Evolutionary conservation across 768 basidiomycete species (phyloP).

Genomic region (Tylopilus subfusipes): DNA sequence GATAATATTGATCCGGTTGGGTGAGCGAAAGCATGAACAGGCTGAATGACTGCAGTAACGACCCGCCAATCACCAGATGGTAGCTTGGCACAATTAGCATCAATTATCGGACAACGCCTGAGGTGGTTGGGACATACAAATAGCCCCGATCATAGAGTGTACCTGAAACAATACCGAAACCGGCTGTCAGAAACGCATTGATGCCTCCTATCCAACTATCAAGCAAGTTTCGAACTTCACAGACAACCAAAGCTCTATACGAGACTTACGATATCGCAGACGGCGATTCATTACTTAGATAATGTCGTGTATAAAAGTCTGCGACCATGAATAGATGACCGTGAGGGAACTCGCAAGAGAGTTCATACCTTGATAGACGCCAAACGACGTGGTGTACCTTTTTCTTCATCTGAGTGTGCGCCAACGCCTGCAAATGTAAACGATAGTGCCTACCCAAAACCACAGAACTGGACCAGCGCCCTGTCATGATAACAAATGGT

Average conservation of each 20-base stretch:
- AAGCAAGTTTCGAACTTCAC: background rate
- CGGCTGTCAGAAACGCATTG: conserved; percentile 40
- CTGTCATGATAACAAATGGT: conserved; percentile 10
- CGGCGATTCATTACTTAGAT: conserved; percentile 32
- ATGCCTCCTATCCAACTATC: conserved; percentile 45
- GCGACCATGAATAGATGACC: background rate
- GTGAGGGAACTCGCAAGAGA: background rate
- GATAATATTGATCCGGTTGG: conserved; percentile 40
- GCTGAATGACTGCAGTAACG: conserved; percentile 39
- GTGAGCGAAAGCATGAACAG: conserved; percentile 46
- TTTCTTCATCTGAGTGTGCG: background rate
- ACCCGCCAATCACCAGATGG: conserved; percentile 43
- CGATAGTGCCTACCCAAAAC: conserved; percentile 27
- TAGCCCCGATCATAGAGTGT: conserved; percentile 49
- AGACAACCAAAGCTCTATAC: background rate
- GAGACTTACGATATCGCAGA: conserved; percentile 37
- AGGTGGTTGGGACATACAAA: conserved; percentile 32
- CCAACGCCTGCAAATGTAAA: background rate
- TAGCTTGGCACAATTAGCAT: conserved; percentile 31
- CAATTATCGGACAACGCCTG: background rate
- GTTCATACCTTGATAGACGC: conserved; percentile 39
- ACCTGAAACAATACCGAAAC: conserved; percentile 41
- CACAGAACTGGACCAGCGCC: conserved; percentile 30
- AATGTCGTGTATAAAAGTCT: conserved; percentile 40
- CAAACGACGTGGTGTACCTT: conserved; percentile 36